phyloP scores from a whole-genome alignment of 1,284 basidiomycete genomes.

The Pseudozyma tsukubaensis region DNA sequence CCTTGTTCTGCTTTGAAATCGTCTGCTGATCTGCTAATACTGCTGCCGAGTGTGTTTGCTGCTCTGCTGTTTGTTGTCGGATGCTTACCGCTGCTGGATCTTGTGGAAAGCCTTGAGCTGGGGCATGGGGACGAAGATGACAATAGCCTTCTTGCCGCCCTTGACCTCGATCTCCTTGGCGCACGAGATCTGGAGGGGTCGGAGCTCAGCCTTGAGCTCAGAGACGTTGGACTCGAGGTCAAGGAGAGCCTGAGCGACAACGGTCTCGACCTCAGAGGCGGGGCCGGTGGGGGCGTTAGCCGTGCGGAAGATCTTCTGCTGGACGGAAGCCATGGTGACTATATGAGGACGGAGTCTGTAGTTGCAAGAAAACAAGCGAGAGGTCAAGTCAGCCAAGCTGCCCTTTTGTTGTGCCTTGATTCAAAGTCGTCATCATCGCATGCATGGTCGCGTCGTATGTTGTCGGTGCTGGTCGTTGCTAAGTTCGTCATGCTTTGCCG shows the following conservation, averaged over 20 bases:
- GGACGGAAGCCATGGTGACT: slow-evolving; percentile 65
- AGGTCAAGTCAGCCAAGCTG: slow-evolving; percentile 22
- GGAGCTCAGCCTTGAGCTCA: slow-evolving; percentile 94
- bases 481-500: neutral
- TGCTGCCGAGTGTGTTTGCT: slow-evolving; percentile 19
- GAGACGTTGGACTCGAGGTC: slow-evolving; percentile 98
- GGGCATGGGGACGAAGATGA: slow-evolving; percentile 97
- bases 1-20: neutral
- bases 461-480: neutral
- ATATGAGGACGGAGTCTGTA: slow-evolving; percentile 38
- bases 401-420: neutral
- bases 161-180: slow-evolving; percentile 99
- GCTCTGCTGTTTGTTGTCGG: neutral
- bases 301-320: slow-evolving; percentile 88
- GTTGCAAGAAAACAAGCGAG: neutral
- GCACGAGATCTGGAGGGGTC: slow-evolving; percentile 94
- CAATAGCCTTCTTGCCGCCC: slow-evolving; percentile 96
- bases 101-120: slow-evolving; percentile 99
- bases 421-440: slow-evolving; percentile 10
- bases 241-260: slow-evolving; percentile 93
- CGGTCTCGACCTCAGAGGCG: slow-evolving; percentile 91
- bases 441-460: neutral
- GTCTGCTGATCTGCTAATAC: slow-evolving; percentile 3
- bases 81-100: slow-evolving; percentile 90
- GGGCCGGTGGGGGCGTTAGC: slow-evolving; percentile 89